Evolutionary conservation across 2,329 filamentous ascomycete species (phyloP), one percentile per base, ranked within the genome.

Genomic region (Cladosporium halotolerans): DNA sequence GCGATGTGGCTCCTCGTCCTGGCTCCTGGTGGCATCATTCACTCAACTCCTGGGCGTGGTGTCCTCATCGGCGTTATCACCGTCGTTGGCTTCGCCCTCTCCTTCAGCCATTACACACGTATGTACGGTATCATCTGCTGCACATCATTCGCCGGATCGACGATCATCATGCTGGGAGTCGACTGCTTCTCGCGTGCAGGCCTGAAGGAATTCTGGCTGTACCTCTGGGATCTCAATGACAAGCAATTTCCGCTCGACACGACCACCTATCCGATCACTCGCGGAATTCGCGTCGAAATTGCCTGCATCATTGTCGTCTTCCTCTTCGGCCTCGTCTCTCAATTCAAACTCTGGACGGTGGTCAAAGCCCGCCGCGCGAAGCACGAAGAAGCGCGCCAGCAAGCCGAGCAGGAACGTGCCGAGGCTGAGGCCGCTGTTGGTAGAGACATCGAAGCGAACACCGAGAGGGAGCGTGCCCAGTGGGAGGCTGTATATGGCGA

Each of bases 191-290:
- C 85, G 63, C 78, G 83, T 57, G 89, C 90, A n/a, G 92, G 92
- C 0, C 74, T 95, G 62, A 96, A 96, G 69, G 92, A 97, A 68
- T 96, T 96, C 61, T 97, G 92, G 92, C 79, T 89, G 5, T 97
- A 95, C 67, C 78, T 95, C 36, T 97, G 92, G 92, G 75, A 73
- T 43, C 71, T 97, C 38, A 96, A 96, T 68, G 75, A 83, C 40
- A 78, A 86, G 47, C 74, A 90, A 0, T 97, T 97, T 63, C 91
- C 91, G 0, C 72, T 89, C 2, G 80, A 82, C 36, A 86, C 86
- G 1, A 76, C 78, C 45, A 89, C 87, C 0, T 97, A 95, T 66
- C 92, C 92, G 0, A 73, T 96, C 10, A 96, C 89, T 0, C 86
- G 84, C 61, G 89, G 88, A 2, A 93, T 96, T 53, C 82, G 83